These are phyloP conservation scores for Alternaria tenuissima DNA, from an alignment of 2,329 filamentous ascomycete genomes.

Conservation along the genomic window DNA sequence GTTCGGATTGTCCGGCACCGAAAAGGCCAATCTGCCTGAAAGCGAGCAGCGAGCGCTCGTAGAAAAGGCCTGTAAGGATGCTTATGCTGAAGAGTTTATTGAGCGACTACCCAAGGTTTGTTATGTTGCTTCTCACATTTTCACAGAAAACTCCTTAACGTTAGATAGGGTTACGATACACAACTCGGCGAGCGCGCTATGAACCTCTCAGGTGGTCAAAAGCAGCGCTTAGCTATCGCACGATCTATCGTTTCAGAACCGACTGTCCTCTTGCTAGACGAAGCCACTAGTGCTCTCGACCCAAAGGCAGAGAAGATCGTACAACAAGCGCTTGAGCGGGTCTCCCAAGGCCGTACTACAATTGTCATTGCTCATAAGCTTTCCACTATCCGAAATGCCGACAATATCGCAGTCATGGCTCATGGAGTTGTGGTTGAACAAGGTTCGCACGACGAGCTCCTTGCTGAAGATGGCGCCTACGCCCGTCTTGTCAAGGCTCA, in stretches of 20 bases:
- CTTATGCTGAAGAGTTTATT: conserved; percentile 96
- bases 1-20: conserved; percentile 76
- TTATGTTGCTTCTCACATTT: conserved; percentile 4
- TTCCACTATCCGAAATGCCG: conserved; percentile 89
- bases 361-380: conserved; percentile 96
- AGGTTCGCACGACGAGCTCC: conserved; percentile 81
- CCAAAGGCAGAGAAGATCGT: conserved; percentile 95
- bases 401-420: conserved; percentile 94
- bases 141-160: conserved; percentile 5
- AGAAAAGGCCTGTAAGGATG: conserved; percentile 81
- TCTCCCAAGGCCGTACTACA: conserved; percentile 85
- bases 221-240: conserved; percentile 94
- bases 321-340: conserved; percentile 87
- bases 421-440: conserved; percentile 85
- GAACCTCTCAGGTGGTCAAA: conserved; percentile 90
- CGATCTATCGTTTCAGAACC: conserved; percentile 88
- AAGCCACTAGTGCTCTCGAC: conserved; percentile 84
- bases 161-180: conserved; percentile 86
- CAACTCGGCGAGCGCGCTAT: conserved; percentile 93
- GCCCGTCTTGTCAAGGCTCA: conserved; percentile 68
- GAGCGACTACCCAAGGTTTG: conserved; percentile 61
- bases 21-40: conserved; percentile 59
- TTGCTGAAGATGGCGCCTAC: conserved; percentile 79
- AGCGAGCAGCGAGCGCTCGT: conserved; percentile 76
- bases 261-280: conserved; percentile 88